A percentile compares a stretch with the other conserved stretches of the same genome.
These are phyloP conservation scores for Fusarium chlamydosporum DNA, from an alignment of 2,329 filamentous ascomycete species.

Conservation along the genomic window DNA sequence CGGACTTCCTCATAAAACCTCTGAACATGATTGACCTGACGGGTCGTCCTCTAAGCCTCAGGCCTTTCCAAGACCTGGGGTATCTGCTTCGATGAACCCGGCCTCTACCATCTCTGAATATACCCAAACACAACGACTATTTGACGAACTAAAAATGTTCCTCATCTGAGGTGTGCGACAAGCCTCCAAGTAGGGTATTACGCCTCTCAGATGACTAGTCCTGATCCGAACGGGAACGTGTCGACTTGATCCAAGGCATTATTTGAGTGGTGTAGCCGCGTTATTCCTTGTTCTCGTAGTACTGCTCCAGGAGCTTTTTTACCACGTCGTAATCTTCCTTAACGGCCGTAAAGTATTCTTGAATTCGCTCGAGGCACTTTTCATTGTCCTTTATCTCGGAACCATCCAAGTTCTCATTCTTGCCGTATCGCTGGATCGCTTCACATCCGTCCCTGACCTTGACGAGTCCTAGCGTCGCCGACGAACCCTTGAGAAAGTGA, in stretches of 20 bases:
- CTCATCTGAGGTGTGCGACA: slow-evolving; percentile 8
- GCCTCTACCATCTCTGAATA: slow-evolving; percentile 33
- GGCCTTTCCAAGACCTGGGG: slow-evolving; percentile 36
- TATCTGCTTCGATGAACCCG: slow-evolving; percentile 44
- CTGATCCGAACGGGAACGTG: slow-evolving; percentile 8
- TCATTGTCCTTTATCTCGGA: slow-evolving; percentile 75
- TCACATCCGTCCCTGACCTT: slow-evolving; percentile 95
- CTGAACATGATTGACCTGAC: slow-evolving; percentile 24
- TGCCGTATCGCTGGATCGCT: slow-evolving; percentile 94
- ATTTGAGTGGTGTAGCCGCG: slow-evolving; percentile 9
- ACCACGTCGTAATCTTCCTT: slow-evolving; percentile 84
- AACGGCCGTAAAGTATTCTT: slow-evolving; percentile 76
- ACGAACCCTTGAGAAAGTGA: slow-evolving; percentile 97
- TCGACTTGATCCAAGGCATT: slow-evolving; percentile 23
- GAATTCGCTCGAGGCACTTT: slow-evolving; percentile 77
- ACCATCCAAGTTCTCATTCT: slow-evolving; percentile 83
- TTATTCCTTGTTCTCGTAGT: slow-evolving; percentile 62
- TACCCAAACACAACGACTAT: slow-evolving; percentile 33
- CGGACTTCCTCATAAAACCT: slow-evolving; percentile 23
- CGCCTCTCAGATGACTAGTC: slow-evolving; percentile 21
- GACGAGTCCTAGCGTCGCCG: slow-evolving; percentile 89
- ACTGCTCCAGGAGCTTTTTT: slow-evolving; percentile 77
- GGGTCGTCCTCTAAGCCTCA: slow-evolving; percentile 38
- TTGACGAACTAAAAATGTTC: slow-evolving; percentile 24
- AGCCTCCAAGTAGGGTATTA: slow-evolving; percentile 6